A percentile compares a stretch with the other conserved stretches of the same genome.
Evolutionary conservation across 345 rosid genomes (phyloP).

Genomic region (Eucalyptus rudis): DNA sequence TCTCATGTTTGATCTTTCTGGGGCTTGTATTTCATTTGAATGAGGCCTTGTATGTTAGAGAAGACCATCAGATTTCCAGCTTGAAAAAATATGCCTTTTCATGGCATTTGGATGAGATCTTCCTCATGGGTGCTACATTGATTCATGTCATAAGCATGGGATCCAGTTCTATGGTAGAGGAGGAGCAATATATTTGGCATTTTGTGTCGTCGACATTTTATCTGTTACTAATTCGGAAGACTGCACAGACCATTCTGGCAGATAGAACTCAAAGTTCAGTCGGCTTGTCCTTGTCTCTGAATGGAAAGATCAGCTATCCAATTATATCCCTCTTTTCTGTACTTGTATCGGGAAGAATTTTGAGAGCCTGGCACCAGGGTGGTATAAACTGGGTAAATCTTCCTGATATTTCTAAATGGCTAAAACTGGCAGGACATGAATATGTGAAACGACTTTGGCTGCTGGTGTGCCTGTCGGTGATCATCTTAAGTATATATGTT

Average conservation of each 20-base stretch:
- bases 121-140: constrained; percentile 30
- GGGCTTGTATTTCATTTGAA: constrained; percentile 26
- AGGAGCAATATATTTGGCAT: constrained; percentile 95
- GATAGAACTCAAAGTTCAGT: constrained; percentile 1
- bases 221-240: constrained; percentile 57
- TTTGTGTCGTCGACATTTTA: constrained; percentile 48
- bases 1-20: constrained; percentile 43
- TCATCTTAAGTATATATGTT: constrained; percentile 37
- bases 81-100: not conserved
- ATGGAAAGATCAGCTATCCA: constrained; percentile 1
- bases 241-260: constrained; percentile 16
- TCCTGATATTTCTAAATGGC: constrained; percentile 83
- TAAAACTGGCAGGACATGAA: constrained; percentile 40
- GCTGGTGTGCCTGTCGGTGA: constrained; percentile 30
- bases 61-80: constrained; percentile 2
- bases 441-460: constrained; percentile 37
- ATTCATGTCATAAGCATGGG: constrained; percentile 62
- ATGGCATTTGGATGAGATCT: constrained; percentile 37
- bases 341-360: constrained; percentile 61
- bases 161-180: constrained; percentile 98
- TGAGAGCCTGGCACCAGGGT: constrained; percentile 94
- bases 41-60: constrained; percentile 21
- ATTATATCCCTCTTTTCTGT: constrained; percentile 27
- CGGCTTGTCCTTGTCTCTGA: not conserved
- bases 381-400: constrained; percentile 90